Evolutionary conservation across 306 rosid genomes (phyloP).

Genomic region (Acacia confusa): DNA sequence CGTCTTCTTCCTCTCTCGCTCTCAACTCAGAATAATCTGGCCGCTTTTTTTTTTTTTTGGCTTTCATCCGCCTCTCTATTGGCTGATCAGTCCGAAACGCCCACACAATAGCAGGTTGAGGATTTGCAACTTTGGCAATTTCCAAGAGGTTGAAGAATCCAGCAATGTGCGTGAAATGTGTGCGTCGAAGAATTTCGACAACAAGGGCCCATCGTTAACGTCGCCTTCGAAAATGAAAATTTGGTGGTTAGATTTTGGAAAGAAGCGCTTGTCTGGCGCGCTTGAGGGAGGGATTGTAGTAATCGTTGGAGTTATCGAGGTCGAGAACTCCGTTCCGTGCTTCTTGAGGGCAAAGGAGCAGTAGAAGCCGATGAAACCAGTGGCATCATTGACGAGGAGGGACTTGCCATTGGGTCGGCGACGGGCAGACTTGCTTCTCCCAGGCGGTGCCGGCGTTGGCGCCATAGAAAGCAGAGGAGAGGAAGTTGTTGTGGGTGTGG

Average conservation of each 20-base stretch:
- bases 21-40: no score
- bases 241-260: slow-evolving; percentile 37
- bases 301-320: slow-evolving; percentile 73
- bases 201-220: slow-evolving; percentile 67
- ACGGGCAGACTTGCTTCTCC: slow-evolving; percentile 79
- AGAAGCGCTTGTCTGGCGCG: slow-evolving; percentile 62
- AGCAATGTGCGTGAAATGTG: slow-evolving; percentile 81
- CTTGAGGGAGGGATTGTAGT: slow-evolving; percentile 83
- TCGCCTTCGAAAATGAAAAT: slow-evolving; percentile 73
- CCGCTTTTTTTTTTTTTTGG: no score
- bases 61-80: no score
- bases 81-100: slow-evolving; percentile 39
- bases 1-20: no score
- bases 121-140: slow-evolving; percentile 59
- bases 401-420: slow-evolving; percentile 70
- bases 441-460: slow-evolving; percentile 58
- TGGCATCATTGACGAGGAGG: slow-evolving; percentile 80
- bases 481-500: slow-evolving; percentile 50
- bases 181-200: slow-evolving; percentile 73
- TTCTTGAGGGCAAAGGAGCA: slow-evolving; percentile 75
- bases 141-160: slow-evolving; percentile 87
- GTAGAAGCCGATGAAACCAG: slow-evolving; percentile 77
- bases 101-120: slow-evolving; percentile 87
- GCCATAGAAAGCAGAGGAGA: slow-evolving; percentile 66
- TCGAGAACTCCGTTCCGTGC: slow-evolving; percentile 93